Base-by-base conservation (phyloP, 495 filamentous ascomycete genomes). In the Pyrenopolyporus hunteri region DNA sequence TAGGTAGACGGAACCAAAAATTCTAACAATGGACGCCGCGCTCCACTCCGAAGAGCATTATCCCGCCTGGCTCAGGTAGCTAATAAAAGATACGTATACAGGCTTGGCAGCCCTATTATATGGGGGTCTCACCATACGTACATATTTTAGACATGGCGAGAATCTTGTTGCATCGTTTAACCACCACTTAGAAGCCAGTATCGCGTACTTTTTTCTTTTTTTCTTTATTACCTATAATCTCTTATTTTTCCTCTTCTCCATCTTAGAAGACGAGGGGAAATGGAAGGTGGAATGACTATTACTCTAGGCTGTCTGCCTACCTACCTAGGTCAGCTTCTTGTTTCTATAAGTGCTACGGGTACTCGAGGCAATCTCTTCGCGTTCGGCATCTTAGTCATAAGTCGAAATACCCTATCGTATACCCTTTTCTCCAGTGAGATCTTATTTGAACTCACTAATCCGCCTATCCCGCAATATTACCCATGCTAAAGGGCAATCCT, bases 121-220 rank as follows among this genome's bases (percentile, higher is more conserved):
- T 39, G 14, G 11, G 11, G 22, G 25, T 14, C 29, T 28, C 25
- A 45, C 42, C 23, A 16, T 11, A 33, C 17, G 14, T 31, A 33
- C 22, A 20, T 11, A 42, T 23, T 26, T 23, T 3, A 44, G 13
- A 20, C 9, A 9, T 17, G 4, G 22, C n/a, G 6, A 32, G 13
- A 48, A 33, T 20, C 10, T 13, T 32, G 6, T 35, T 49, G 19
- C 29, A 54, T 64, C 64, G 64, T 67, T 67, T 67, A 67, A 49
- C 64, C 44, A 19, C 64, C 64, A 67, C 53, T 67, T n/a, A 58
- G 52, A 45, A 49, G 26, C 3, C 47, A 11, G 46, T 43, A 16
- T 45, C 49, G 19, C 1, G 11, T 50, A 19, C 37, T 39, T 52
- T 22, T 55, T 4, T 6, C 19, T 20, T 22, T 32, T 36, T n/a